These are phyloP conservation scores for Ascochyta koolunga DNA, from an alignment of 2,329 filamentous ascomycete genomes.

Conservation along the genomic window DNA sequence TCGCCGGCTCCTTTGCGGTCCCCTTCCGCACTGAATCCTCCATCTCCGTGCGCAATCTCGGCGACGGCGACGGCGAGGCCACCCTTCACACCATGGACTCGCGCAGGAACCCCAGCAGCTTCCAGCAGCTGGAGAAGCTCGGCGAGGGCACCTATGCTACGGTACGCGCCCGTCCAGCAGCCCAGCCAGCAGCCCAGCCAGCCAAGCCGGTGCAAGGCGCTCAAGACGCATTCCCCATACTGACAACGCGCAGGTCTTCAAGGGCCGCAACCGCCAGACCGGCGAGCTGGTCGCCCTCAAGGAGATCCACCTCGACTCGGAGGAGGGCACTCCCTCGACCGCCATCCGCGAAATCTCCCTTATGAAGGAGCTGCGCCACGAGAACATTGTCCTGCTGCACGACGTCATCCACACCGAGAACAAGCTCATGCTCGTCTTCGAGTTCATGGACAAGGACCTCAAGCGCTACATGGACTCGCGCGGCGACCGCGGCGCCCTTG, in stretches of 20 bases:
- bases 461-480: slow-evolving; percentile 99
- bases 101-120: slow-evolving; percentile 91
- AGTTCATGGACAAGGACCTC: slow-evolving; percentile 97
- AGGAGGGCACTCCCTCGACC: slow-evolving; percentile 96
- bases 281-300: slow-evolving; percentile 96
- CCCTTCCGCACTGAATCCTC: slow-evolving; percentile 58
- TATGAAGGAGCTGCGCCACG: slow-evolving; percentile 99
- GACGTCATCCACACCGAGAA: slow-evolving; percentile 99
- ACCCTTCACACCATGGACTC: slow-evolving; percentile 72
- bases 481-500: slow-evolving; percentile 86
- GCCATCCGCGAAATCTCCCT: slow-evolving; percentile 98
- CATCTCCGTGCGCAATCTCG: slow-evolving; percentile 56
- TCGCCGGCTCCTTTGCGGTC: slow-evolving; percentile 56
- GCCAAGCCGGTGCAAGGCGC: no score
- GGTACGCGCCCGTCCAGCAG: slow-evolving; percentile 59
- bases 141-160: slow-evolving; percentile 99
- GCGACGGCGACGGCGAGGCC: slow-evolving; percentile 38
- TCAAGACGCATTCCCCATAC: no score
- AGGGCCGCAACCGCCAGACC: slow-evolving; percentile 95
- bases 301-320: slow-evolving; percentile 97
- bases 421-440: slow-evolving; percentile 99
- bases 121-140: slow-evolving; percentile 98
- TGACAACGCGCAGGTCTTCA: slow-evolving; percentile 78
- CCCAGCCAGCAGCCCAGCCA: no score
- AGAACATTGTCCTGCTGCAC: slow-evolving; percentile 96